phyloP scores from a whole-genome alignment of 1,284 basidiomycete species.

The Somion occarium region DNA sequence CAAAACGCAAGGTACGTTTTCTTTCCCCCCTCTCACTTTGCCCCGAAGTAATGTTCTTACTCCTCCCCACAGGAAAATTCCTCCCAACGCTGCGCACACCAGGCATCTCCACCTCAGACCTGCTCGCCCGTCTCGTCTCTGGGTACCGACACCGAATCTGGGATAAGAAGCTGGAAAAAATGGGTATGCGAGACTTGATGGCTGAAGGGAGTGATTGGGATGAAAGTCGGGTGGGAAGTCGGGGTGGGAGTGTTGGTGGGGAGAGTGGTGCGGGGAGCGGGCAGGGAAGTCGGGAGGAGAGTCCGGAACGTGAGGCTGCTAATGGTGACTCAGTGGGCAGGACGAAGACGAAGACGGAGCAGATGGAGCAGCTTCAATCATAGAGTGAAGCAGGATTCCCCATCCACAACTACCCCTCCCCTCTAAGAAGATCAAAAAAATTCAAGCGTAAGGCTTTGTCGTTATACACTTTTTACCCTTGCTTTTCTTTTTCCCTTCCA shows the following conservation, averaged over 20 bases:
- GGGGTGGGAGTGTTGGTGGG: conserved; percentile 5
- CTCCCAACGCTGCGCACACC: conserved; percentile 94
- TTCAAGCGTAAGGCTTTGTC: too few relatives aligned
- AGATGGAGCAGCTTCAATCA: too few relatives aligned
- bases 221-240: conserved; percentile 18
- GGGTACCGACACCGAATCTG: conserved; percentile 81
- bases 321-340: too few relatives aligned
- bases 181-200: conserved; percentile 71
- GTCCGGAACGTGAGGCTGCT: too few relatives aligned
- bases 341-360: too few relatives aligned
- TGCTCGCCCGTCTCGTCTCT: conserved; percentile 85
- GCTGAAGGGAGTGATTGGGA: conserved; percentile 33
- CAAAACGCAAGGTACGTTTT: conserved; percentile 67
- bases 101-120: conserved; percentile 89
- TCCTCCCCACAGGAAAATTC: conserved; percentile 69
- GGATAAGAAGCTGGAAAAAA: conserved; percentile 86
- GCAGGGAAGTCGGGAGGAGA: conserved; percentile 5
- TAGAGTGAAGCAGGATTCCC: too few relatives aligned
- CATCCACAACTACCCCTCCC: too few relatives aligned
- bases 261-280: background rate
- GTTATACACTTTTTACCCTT: too few relatives aligned
- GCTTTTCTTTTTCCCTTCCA: too few relatives aligned
- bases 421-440: too few relatives aligned
- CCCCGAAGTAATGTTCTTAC: background rate
- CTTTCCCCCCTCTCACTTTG: conserved; percentile 1